Evolutionary conservation across 1,139 yeast genomes (phyloP), one percentile per base, ranked within the genome.

Genomic region (Hyphopichia wangnamkhiaoensis): DNA sequence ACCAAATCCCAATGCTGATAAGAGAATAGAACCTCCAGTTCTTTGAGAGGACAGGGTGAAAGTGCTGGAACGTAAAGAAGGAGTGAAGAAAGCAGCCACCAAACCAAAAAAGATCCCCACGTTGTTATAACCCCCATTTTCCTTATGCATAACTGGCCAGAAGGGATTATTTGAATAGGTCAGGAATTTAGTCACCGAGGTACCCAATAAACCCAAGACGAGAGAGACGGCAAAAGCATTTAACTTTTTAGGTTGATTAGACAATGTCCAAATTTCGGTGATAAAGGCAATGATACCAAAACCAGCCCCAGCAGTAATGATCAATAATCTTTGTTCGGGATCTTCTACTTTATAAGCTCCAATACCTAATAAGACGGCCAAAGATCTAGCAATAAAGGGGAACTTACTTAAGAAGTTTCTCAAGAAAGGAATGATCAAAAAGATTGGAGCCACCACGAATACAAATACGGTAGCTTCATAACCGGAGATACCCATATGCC

Each of bases 401-500:
- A 50, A 58, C 1, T 46, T 41, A 1, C 60, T 53, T 31, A 77
- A 68, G 6, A 75, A 41, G 3, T 49, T 52, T 39, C 77, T 68
- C 12, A 86, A 34, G n/a, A 72, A 69, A 3, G 88, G 80, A 13
- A 85, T 50, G 3, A 63, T 58, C 31, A 89, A 65, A 2, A 89
- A 34, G 13, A 84, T 44, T 4, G 91, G 85, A 1, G 84, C 76
- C 24, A 80, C 45, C 32, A 84, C 70, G 19, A 82, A 66, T 3
- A 82, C 58, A 10, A 61, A 45, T 35, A 89, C 71, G 2, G 82
- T 76, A 0, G 86, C 85, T 61, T 93, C 98, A 58, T 86, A 90
- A 3, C 98, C 98, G 2, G 96, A 85, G 41, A 93, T 84, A 7
- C 98, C 98, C 98, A 93, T 90, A 58, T 85, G 80, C 98, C 98